Conservation (phyloP, 1,284 basidiomycete genomes). For the Leccinum proliferum region DNA sequence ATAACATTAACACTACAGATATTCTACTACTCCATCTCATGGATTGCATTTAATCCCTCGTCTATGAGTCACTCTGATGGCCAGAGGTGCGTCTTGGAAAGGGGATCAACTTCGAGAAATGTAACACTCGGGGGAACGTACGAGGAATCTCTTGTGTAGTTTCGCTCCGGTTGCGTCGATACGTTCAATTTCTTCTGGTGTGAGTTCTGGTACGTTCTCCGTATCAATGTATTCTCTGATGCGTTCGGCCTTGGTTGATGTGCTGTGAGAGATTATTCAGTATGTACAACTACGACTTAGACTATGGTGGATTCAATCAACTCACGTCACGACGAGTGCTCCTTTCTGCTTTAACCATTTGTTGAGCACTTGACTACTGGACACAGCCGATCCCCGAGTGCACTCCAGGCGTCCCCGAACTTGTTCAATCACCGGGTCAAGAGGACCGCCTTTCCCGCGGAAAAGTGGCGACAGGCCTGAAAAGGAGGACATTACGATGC, state of each 20-base stretch:
- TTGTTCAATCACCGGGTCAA: slow-evolving; percentile 44
- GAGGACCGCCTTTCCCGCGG: slow-evolving; percentile 49
- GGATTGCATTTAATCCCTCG: no score
- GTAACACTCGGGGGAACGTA: slow-evolving; percentile 8
- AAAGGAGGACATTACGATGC: slow-evolving; percentile 67
- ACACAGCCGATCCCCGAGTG: slow-evolving; percentile 41
- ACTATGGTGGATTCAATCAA: slow-evolving; percentile 10
- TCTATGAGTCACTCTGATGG: no score
- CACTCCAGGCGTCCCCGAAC: slow-evolving; percentile 46
- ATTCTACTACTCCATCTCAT: no score
- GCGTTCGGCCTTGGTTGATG: slow-evolving; percentile 64
- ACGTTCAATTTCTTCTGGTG: slow-evolving; percentile 51
- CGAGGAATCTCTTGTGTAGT: slow-evolving; percentile 43
- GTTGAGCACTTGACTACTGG: slow-evolving; percentile 48
- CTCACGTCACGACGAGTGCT: slow-evolving; percentile 64
- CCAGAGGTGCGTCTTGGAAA: no score
- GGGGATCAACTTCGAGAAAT: no score
- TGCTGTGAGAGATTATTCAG: slow-evolving; percentile 35
- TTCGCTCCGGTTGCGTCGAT: slow-evolving; percentile 61
- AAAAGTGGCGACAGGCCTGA: slow-evolving; percentile 59
- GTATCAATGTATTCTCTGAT: slow-evolving; percentile 64
- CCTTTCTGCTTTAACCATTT: slow-evolving; percentile 59
- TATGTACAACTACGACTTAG: slow-evolving; percentile 1
- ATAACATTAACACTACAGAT: no score
- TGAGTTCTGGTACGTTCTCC: slow-evolving; percentile 51